Evolutionary conservation across 371 early-diverging fungal genomes (phyloP), one percentile per base, ranked within the genome.

Genomic region (Dinochytrium kinnereticum): DNA sequence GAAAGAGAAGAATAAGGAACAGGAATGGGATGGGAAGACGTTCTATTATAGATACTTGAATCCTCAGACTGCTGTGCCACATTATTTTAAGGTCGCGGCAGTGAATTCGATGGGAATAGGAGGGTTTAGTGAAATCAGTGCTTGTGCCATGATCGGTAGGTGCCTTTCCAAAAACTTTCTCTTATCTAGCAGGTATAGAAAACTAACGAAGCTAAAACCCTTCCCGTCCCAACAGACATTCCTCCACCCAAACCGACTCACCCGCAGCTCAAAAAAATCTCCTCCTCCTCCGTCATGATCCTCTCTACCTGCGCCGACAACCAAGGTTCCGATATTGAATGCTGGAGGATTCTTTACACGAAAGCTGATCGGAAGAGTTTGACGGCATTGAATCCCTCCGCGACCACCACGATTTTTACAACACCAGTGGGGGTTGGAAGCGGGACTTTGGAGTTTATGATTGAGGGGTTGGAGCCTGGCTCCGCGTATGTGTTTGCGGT

Each of bases 41-140:
- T 70, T 74, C 49, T 55, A 5, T 21, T 73, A 73, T 31, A 17
- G 50, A 0, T 78, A 80, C 70, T 40, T 59, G 17, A 64, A 78
- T 50, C 75, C 80, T 1, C 76, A 71, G 38, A 55, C 77, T 24
- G 77, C 68, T 21, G 77, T 76, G 1, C 51, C 69, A 28, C 79
- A 81, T 71, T 85, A 76, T 64, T 85, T 83, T 72, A 72, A 66
- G 51, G 73, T 82, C 17, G 76, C 80, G 1, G 77, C 83, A 17
- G 66, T 78, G 17, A 83, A 83, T 64, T 31, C 64, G 38, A 73
- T 72, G 74, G 84, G 84, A 2, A 70, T 68, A 39, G 74, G 84
- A 2, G 33, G 17, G 13, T 57, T 69, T 21, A 79, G 82, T 51
- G 79, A 77, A 28, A 31, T 70, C 15, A 75, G 75, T 39, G 37